Percentiles rank a stretch among this genome's conserved stretches.
phyloP scores from a whole-genome alignment of 2,329 filamentous ascomycete species.

The Cytospora piceicola region DNA sequence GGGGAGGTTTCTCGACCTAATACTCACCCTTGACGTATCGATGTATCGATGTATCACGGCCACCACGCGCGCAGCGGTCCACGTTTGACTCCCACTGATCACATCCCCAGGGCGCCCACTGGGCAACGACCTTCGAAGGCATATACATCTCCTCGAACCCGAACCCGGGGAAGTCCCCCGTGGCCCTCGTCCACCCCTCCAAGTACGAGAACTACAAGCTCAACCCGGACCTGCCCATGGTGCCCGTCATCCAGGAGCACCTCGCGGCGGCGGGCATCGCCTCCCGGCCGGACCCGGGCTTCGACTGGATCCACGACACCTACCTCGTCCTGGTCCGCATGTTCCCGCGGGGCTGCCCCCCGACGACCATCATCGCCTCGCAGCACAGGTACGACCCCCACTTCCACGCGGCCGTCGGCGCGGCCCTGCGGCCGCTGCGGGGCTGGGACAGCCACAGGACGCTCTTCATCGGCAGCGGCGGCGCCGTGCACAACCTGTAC shows the following conservation, averaged over 20 bases:
- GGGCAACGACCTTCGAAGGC: conserved; percentile 59
- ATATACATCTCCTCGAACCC: conserved; percentile 67
- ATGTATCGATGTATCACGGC: not conserved
- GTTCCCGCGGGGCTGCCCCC: conserved; percentile 68
- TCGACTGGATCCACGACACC: conserved; percentile 76
- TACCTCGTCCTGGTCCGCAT: conserved; percentile 71
- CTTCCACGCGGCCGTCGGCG: conserved; percentile 57
- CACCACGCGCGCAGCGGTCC: not conserved
- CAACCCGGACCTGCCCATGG: conserved; percentile 60
- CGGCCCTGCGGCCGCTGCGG: conserved; percentile 58
- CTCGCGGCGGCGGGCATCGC: conserved; percentile 58
- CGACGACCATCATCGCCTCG: conserved; percentile 58
- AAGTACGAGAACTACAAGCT: conserved; percentile 68
- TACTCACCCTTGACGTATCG: too few species aligned
- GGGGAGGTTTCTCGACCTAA: too few species aligned
- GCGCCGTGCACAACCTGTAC: conserved; percentile 72
- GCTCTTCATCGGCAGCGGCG: conserved; percentile 62
- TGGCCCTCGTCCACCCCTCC: conserved; percentile 67
- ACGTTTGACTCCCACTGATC: conserved; percentile 11
- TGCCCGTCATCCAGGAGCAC: conserved; percentile 52
- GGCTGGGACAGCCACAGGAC: conserved; percentile 48
- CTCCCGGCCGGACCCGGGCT: conserved; percentile 54
- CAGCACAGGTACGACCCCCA: conserved; percentile 47
- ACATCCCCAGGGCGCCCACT: conserved; percentile 61
- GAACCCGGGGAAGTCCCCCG: conserved; percentile 62